Evolutionary conservation across 169 alveolate species (phyloP).

Genomic region (Plasmodium fragile): DNA sequence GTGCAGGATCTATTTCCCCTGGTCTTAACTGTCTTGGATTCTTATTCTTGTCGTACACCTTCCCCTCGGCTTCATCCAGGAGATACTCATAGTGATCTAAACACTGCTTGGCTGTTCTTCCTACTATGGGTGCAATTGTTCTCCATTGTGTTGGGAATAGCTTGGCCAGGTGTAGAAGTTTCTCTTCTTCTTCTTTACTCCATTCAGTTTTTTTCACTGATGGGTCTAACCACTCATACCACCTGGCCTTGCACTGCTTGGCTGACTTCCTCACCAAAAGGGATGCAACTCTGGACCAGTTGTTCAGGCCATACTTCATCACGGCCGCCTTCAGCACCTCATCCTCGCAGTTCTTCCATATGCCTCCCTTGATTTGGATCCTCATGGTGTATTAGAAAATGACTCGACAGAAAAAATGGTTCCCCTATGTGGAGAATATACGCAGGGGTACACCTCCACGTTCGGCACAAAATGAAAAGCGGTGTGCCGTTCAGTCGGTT

Average conservation of each 20-base stretch:
- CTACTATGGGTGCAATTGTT: constrained; percentile 99
- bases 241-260: constrained; percentile 99
- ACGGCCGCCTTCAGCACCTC: constrained; percentile 99
- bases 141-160: constrained; percentile 99
- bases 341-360: constrained; percentile 99
- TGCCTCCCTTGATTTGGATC: constrained; percentile 98
- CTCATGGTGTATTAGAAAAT: constrained; percentile 88
- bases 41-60: constrained; percentile 83
- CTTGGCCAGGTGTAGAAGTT: constrained; percentile 98
- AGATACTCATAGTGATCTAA: constrained; percentile 98
- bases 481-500: not conserved
- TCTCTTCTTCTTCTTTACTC: constrained; percentile 99
- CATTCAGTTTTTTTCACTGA: constrained; percentile 99
- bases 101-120: constrained; percentile 99
- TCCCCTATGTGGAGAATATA: not conserved
- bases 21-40: constrained; percentile 98
- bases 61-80: constrained; percentile 98
- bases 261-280: constrained; percentile 98
- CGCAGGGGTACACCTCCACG: not conserved
- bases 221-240: constrained; percentile 99
- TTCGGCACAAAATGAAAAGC: not conserved
- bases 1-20: constrained; percentile 99
- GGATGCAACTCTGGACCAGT: constrained; percentile 99
- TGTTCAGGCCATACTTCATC: constrained; percentile 99
- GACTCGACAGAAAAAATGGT: not conserved